Evolutionary conservation across 768 basidiomycete genomes (phyloP).

Genomic region (Daedaleopsis nitida): DNA sequence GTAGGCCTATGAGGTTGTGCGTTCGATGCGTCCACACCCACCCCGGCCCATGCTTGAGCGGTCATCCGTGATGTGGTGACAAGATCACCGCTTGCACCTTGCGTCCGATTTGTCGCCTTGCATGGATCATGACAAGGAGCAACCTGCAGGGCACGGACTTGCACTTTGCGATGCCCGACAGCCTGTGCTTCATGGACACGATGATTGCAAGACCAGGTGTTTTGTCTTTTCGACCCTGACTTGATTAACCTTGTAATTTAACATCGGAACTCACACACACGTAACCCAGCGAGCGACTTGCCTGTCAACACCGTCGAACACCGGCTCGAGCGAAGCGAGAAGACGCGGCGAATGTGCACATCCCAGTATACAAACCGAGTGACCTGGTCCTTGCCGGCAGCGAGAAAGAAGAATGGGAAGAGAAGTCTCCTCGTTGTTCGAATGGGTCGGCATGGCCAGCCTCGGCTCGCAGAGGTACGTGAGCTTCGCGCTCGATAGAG

Average conservation of each 20-base stretch:
- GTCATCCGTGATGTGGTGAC: no score
- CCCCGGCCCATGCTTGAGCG: no score
- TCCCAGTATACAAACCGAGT: neutral
- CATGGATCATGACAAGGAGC: no score
- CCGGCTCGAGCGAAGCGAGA: constrained; percentile 36
- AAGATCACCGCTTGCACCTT: no score
- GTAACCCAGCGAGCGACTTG: constrained; percentile 43
- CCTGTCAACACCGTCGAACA: constrained; percentile 28
- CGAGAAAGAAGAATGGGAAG: constrained; percentile 45
- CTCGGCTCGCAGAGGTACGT: constrained; percentile 65
- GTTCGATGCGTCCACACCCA: neutral
- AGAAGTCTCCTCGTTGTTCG: constrained; percentile 51
- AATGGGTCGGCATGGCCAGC: constrained; percentile 75
- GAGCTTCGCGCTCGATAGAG: neutral
- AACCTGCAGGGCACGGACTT: no score
- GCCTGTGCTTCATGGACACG: no score
- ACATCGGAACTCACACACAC: constrained; percentile 29
- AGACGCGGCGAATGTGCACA: neutral
- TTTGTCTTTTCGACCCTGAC: no score
- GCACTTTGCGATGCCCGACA: no score
- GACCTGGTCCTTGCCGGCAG: neutral
- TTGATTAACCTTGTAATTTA: no score
- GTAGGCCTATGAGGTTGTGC: no score
- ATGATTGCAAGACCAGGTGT: no score
- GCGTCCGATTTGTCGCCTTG: no score